phyloP scores from a whole-genome alignment of 257 asterid species.

The Marsdenia floribunda region DNA sequence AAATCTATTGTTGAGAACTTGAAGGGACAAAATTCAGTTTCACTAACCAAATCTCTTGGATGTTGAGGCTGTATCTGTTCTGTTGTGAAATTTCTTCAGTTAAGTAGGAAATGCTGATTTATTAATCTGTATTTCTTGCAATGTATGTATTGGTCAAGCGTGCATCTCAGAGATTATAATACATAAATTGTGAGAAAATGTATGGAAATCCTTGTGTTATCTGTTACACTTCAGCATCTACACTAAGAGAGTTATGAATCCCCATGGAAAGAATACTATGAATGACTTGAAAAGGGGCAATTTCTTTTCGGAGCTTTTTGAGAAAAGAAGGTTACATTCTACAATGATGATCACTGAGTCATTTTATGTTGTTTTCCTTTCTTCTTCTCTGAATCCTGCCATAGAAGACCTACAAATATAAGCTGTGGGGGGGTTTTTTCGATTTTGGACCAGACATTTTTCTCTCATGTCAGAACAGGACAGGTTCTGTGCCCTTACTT shows the following conservation, averaged over 20 bases:
- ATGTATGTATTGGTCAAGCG: background rate
- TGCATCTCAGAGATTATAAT: background rate
- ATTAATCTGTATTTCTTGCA: background rate
- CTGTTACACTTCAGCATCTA: background rate
- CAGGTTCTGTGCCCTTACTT: conserved; percentile 24
- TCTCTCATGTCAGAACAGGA: conserved; percentile 12
- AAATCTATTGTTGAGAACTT: conserved; percentile 48
- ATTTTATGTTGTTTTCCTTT: background rate
- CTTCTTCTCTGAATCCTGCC: background rate
- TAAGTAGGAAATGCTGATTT: background rate
- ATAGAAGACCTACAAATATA: background rate
- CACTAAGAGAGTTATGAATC: background rate
- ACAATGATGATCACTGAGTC: background rate
- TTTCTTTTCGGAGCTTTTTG: background rate
- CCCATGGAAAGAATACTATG: background rate
- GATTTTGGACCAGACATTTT: conserved; percentile 16
- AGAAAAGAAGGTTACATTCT: background rate
- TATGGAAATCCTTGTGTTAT: background rate
- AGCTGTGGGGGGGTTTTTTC: background rate
- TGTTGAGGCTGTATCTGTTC: conserved; percentile 24
- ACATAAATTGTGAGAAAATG: background rate
- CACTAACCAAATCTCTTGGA: conserved; percentile 66
- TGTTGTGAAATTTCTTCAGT: background rate
- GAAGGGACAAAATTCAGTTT: conserved; percentile 46
- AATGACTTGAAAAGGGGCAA: background rate